phyloP scores from a whole-genome alignment of 768 basidiomycete genomes.

The Hericium coralloides region DNA sequence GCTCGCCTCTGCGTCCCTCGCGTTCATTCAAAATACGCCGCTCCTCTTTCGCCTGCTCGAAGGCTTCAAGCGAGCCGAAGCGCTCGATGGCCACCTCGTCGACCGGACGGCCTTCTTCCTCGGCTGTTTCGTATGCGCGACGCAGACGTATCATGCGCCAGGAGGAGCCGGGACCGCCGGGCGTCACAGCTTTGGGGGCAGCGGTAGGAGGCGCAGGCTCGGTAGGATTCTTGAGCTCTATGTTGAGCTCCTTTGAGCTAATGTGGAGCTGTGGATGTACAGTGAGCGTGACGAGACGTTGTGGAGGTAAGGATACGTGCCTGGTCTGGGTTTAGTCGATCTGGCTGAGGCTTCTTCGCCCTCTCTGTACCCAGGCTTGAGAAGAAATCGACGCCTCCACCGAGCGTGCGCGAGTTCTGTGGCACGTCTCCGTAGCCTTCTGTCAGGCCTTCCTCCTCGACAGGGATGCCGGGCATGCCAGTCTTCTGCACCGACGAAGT shows the following conservation, averaged over 20 bases:
- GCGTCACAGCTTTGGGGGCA: slow-evolving; percentile 43
- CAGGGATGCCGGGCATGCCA: slow-evolving; percentile 14
- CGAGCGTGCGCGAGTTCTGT: slow-evolving; percentile 34
- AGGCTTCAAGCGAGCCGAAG: slow-evolving; percentile 78
- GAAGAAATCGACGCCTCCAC: slow-evolving; percentile 80
- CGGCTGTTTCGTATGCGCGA: slow-evolving; percentile 81
- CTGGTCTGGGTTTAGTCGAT: slow-evolving; percentile 64
- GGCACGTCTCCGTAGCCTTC: slow-evolving; percentile 57
- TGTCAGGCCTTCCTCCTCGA: slow-evolving; percentile 43
- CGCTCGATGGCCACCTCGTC: slow-evolving; percentile 83
- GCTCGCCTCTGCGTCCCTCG: slow-evolving; percentile 40
- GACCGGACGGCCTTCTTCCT: slow-evolving; percentile 67
- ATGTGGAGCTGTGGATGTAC: slow-evolving; percentile 44
- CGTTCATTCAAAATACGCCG: slow-evolving; percentile 79
- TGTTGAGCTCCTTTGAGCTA: slow-evolving; percentile 56
- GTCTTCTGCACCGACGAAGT: slow-evolving; percentile 17
- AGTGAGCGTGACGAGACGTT: slow-evolving; percentile 2
- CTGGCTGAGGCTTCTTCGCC: slow-evolving; percentile 52
- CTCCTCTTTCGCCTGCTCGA: slow-evolving; percentile 86
- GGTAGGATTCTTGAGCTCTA: slow-evolving; percentile 34
- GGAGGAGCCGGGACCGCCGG: slow-evolving; percentile 87
- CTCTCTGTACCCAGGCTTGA: slow-evolving; percentile 73
- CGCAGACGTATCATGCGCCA: slow-evolving; percentile 99
- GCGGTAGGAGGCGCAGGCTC: slow-evolving; percentile 32
- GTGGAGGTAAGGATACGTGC: slow-evolving; percentile 26